phyloP scores from a whole-genome alignment of 2,329 filamentous ascomycete species.

The Diplodia mutila region DNA sequence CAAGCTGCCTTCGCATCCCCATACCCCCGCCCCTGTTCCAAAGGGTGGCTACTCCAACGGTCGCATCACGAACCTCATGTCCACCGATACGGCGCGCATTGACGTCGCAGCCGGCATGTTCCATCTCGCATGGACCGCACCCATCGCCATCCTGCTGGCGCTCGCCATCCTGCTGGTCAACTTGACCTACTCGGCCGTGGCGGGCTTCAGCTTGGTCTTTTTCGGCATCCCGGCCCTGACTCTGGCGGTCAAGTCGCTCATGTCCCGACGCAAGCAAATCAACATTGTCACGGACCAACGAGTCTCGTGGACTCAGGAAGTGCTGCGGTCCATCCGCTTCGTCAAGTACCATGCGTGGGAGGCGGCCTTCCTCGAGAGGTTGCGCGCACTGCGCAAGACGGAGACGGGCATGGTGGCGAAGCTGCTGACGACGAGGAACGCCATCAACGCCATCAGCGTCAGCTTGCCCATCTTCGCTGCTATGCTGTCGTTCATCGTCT shows the following conservation, averaged over 20 bases:
- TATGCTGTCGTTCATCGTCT: constrained; percentile 92
- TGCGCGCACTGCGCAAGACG: constrained; percentile 71
- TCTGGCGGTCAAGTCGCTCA: constrained; percentile 74
- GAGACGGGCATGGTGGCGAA: constrained; percentile 87
- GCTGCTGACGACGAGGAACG: constrained; percentile 80
- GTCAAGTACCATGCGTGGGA: constrained; percentile 99
- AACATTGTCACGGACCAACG: constrained; percentile 94
- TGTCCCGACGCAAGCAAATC: constrained; percentile 75
- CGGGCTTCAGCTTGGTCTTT: constrained; percentile 82
- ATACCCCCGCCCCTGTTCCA: constrained; percentile 60
- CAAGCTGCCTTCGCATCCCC: constrained; percentile 44
- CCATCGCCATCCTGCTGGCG: constrained; percentile 76
- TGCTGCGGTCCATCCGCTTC: constrained; percentile 85
- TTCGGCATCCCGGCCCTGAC: constrained; percentile 78
- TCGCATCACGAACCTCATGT: constrained; percentile 90
- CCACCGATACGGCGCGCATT: constrained; percentile 89
- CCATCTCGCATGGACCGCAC: constrained; percentile 88
- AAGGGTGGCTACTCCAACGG: constrained; percentile 91
- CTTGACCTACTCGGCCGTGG: constrained; percentile 85
- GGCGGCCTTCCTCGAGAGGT: constrained; percentile 76
- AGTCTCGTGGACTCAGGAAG: constrained; percentile 89
- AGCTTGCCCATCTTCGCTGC: constrained; percentile 91
- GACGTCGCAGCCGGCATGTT: constrained; percentile 88
- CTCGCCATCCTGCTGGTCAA: constrained; percentile 83
- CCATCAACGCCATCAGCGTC: constrained; percentile 80